phyloP scores from a whole-genome alignment of 306 rosid species.

The Cucumis melo region DNA sequence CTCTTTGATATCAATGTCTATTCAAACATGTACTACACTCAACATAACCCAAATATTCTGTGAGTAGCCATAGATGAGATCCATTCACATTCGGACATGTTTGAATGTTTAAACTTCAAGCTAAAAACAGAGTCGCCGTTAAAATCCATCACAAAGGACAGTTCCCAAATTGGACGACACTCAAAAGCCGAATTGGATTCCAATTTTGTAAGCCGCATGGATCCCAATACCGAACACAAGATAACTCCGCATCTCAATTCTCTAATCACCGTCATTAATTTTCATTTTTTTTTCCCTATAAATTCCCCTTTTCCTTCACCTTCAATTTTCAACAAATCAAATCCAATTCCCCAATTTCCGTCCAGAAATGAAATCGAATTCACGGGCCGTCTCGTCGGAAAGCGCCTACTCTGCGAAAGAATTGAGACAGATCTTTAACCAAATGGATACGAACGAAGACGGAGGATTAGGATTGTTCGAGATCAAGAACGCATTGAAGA shows the following conservation, averaged over 20 bases:
- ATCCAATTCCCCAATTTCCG: neutral
- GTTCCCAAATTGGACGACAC: neutral
- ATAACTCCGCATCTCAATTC: neutral
- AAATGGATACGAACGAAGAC: conserved; percentile 8
- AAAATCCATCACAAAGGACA: neutral
- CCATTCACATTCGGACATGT: too few relatives aligned
- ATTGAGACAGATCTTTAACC: neutral
- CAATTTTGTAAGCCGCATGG: neutral
- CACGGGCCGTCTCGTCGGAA: neutral
- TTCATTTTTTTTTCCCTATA: neutral
- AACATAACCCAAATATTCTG: too few relatives aligned
- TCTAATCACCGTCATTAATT: neutral
- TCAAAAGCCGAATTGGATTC: neutral
- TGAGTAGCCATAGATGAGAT: too few relatives aligned
- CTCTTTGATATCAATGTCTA: too few relatives aligned
- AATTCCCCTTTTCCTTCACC: neutral
- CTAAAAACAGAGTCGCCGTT: too few relatives aligned
- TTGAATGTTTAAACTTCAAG: too few relatives aligned
- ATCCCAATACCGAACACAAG: neutral
- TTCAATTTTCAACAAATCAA: neutral
- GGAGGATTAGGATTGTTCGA: conserved; percentile 12
- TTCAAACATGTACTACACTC: too few relatives aligned
- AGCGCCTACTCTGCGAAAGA: neutral
- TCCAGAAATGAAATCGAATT: neutral
- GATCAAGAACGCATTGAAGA: conserved; percentile 6